These are phyloP conservation scores for Colletotrichum echinochloae DNA, from an alignment of 2,329 filamentous ascomycete species.

Conservation along the genomic window DNA sequence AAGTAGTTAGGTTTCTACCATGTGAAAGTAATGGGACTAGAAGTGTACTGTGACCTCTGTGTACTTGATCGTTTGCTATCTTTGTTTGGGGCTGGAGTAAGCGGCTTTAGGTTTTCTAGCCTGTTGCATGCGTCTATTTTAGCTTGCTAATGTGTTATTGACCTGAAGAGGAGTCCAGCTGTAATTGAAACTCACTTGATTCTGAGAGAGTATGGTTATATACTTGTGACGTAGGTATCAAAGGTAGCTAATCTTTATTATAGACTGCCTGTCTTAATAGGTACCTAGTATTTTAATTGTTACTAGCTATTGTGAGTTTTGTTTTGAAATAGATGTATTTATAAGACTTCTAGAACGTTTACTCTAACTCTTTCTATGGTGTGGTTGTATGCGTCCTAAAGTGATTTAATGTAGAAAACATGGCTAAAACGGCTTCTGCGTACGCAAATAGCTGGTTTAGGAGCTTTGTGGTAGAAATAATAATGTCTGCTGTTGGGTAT, in stretches of 20 bases:
- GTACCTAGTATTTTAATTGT: background rate
- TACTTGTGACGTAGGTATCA: background rate
- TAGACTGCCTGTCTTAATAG: too few species aligned
- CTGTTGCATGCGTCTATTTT: background rate
- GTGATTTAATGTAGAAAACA: background rate
- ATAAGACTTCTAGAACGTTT: background rate
- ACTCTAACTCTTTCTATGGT: background rate
- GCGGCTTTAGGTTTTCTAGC: too few species aligned
- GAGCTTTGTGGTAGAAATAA: too few species aligned
- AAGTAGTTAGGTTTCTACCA: background rate
- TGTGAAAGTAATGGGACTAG: background rate
- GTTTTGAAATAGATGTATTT: background rate
- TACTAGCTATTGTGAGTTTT: background rate
- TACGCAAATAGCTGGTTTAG: too few species aligned
- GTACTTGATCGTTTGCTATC: background rate
- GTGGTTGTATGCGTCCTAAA: background rate
- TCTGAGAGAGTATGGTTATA: background rate
- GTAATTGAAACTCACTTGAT: slow-evolving; percentile 11
- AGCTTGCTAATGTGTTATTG: background rate
- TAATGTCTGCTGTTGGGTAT: too few species aligned
- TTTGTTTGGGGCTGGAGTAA: too few species aligned
- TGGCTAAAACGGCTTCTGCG: too few species aligned
- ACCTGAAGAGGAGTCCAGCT: background rate
- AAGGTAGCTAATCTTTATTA: too few species aligned
- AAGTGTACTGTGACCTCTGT: background rate